Evolutionary conservation across 2,329 filamentous ascomycete species (phyloP), one percentile per base, ranked within the genome.

Genomic region (Didymella segeticola): DNA sequence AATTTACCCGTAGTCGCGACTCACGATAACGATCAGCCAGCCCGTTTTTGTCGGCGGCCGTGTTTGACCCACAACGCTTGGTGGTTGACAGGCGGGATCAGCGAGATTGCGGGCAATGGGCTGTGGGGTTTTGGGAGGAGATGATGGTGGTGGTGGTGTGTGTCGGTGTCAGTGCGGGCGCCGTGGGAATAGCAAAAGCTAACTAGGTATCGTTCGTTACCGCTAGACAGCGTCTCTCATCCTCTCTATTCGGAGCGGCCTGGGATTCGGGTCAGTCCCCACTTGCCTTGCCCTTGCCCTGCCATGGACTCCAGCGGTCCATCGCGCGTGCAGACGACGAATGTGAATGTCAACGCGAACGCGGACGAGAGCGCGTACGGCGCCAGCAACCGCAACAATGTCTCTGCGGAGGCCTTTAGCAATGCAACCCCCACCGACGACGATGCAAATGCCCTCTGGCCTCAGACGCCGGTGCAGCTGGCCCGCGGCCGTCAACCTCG

Each of bases 401-500:
- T 6, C 30, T 9, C 27, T 8, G 15, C 38, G 19, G 38, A 49
- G 33, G 15, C 52, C 39, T 41, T 49, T 22, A 27, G 46, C 52
- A 46, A 45, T 45, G 39, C 46, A 11, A 52, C 56, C 38, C 41
- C 57, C 52, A 52, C 56, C 38, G 39, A 56, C 52, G 60, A 51
- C 53, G 54, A 58, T 54, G 43, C 53, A 36, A 57, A 48, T 15
- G 53, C 61, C 38, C 47, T 61, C 14, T 66, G 64, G 64, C 60
- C 61, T 19, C 47, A 47, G 29, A 56, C 56, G 27, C 67, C 67
- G n/a, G 63, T 66, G 23, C 60, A 62, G 41, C 67, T 75, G 10
- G 68, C 72, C 8, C 66, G 72, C 15, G 73, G 73, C n/a, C 71
- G 74, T 29, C 68, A 72, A 55, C 70, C 73, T 26, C 68, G 70